phyloP scores from a whole-genome alignment of 1,284 basidiomycete genomes.

The Trichosporon sp. region DNA sequence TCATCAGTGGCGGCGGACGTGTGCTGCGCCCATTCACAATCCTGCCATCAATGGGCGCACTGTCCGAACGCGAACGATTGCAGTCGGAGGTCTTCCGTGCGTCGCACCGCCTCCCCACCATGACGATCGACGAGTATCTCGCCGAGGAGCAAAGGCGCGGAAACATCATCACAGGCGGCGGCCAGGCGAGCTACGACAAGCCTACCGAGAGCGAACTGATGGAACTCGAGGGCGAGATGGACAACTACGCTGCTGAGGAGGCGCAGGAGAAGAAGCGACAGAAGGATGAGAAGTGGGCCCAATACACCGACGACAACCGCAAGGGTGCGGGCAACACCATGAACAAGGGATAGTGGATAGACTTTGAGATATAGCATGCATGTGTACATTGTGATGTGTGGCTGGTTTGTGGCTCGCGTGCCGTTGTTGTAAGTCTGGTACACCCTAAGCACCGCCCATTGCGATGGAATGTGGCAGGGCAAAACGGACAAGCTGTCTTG shows the following conservation, averaged over 20 bases:
- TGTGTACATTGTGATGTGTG: no score
- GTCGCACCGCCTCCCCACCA: slow-evolving; percentile 82
- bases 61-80: slow-evolving; percentile 61
- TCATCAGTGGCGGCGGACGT: slow-evolving; percentile 69
- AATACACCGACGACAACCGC: slow-evolving; percentile 70
- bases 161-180: slow-evolving; percentile 79
- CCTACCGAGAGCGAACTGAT: slow-evolving; percentile 73
- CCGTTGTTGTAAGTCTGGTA: no score
- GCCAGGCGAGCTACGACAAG: slow-evolving; percentile 61
- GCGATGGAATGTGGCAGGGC: no score
- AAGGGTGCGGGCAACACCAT: slow-evolving; percentile 88
- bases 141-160: slow-evolving; percentile 76
- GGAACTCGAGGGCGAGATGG: slow-evolving; percentile 69
- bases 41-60: slow-evolving; percentile 58
- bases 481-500: no score
- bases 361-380: not conserved
- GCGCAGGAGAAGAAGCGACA: slow-evolving; percentile 69
- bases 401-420: no score
- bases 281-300: slow-evolving; percentile 83
- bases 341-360: slow-evolving; percentile 67
- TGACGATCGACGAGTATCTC: slow-evolving; percentile 94
- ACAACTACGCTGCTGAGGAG: slow-evolving; percentile 63
- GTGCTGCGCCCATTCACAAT: slow-evolving; percentile 86
- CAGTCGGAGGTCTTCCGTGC: slow-evolving; percentile 78
- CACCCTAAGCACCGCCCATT: no score